Percentiles rank a stretch among this genome's conserved stretches.
Conservation (phyloP, 139 green algal species). For the Chlorella vulgaris region DNA sequence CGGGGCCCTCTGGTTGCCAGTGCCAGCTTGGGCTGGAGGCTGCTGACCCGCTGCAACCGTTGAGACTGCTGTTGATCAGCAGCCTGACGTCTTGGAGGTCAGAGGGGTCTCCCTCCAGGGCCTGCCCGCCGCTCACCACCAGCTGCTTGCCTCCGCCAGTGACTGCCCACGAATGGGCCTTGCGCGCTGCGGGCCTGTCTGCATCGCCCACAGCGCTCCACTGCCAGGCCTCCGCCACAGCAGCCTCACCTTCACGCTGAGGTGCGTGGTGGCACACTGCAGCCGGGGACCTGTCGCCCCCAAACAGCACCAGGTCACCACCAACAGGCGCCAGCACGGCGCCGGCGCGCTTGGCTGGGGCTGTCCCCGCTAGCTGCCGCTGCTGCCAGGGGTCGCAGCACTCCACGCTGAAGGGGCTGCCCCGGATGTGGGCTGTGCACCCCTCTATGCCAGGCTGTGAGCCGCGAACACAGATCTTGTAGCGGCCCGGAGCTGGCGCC, state of each 20-base stretch:
- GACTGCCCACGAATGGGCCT: constrained; percentile 49
- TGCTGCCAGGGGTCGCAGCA: constrained; percentile 71
- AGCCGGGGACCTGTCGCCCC: constrained; percentile 70
- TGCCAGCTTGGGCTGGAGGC: constrained; percentile 22
- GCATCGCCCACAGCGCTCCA: constrained; percentile 51
- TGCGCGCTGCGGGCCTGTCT: constrained; percentile 52
- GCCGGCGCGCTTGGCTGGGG: constrained; percentile 70
- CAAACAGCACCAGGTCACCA: constrained; percentile 72
- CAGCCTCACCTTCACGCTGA: too few species aligned
- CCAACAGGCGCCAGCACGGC: constrained; percentile 50
- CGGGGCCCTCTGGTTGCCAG: constrained; percentile 3
- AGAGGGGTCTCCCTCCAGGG: constrained; percentile 46
- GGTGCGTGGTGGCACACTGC: constrained; percentile 66
- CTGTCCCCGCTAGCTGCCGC: constrained; percentile 62
- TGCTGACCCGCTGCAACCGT: constrained; percentile 6
- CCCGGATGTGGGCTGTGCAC: constrained; percentile 63
- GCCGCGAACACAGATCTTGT: constrained; percentile 72
- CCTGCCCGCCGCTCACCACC: constrained; percentile 70
- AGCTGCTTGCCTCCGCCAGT: constrained; percentile 41
- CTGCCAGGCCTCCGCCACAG: constrained; percentile 44
- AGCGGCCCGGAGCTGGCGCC: constrained; percentile 54
- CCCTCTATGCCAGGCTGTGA: constrained; percentile 66
- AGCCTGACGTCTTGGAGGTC: constrained; percentile 6
- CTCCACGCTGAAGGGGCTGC: constrained; percentile 75
- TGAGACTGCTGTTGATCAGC: neutral